Base-by-base conservation (phyloP, 2,329 filamentous ascomycete genomes). In the Colletotrichum magnum region DNA sequence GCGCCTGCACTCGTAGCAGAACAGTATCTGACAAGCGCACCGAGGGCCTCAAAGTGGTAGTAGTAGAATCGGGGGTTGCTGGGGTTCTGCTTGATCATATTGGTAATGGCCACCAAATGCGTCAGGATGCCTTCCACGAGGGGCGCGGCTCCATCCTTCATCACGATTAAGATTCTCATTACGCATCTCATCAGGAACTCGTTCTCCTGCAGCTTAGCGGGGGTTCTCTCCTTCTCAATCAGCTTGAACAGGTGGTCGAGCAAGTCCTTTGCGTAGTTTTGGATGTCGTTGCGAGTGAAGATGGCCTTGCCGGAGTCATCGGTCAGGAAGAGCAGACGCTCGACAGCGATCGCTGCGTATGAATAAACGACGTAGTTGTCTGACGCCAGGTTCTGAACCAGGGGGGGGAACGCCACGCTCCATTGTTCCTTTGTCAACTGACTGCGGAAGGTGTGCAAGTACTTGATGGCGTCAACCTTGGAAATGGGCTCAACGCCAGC, bases 1-100 rank as follows among this genome's bases (percentile, higher is more conserved):
- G 92, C 90, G 32, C 89, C 87, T 10, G 93, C 89, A 72, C 93
- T 89, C 3, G 87, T 85, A 2, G 81, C 70, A 83, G 92, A 77
- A 86, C 93, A 82, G 87, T 91, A 86, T 87, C 94, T 90, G 64
- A 98, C 93, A 56, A 99, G 86, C 16, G 96, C 95, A 41, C 96
- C 96, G 53, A 99, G 84, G 3, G 94, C 93, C 83, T 99, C 96
- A 72, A 99, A 99, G 79, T 97, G 94, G 80, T 95, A 99, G 84
- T 99, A 99, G 83, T 98, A 98, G 83, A 99, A 99, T 13, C 94
- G 90, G 2, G 96, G 96, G 81, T 99, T 99, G 83, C 95, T 98
- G 0, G 96, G 96, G 80, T 99, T 99, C 74, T 92, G 89, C 77
- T 94, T 92, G 80, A 98, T 98, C 73, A 97, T 91, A 75, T 93